A percentile compares a stretch with the other conserved stretches of the same genome.
phyloP scores from a whole-genome alignment of 306 rosid species.

The Casuarina glauca region DNA sequence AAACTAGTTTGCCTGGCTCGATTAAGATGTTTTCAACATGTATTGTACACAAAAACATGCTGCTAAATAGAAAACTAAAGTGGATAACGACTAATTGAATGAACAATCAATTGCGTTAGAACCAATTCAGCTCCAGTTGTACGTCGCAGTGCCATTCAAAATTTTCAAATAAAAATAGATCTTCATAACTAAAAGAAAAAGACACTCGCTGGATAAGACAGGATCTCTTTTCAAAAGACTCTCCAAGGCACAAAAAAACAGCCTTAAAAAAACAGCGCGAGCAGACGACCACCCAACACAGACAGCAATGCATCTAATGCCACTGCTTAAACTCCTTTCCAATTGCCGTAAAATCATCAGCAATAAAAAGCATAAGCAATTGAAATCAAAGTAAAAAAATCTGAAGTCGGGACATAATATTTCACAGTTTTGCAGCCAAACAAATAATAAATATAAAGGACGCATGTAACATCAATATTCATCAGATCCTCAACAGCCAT shows the following conservation, averaged over 20 bases:
- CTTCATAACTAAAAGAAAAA: neutral
- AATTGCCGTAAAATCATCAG: neutral
- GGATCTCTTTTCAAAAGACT: neutral
- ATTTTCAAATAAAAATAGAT: neutral
- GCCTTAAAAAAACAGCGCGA: neutral
- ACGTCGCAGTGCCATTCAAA: neutral
- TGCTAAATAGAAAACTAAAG: neutral
- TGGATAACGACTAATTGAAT: neutral
- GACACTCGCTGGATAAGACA: neutral
- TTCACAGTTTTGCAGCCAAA: neutral
- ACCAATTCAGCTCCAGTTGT: neutral
- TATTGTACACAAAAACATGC: neutral
- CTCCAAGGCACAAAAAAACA: neutral
- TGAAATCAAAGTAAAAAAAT: neutral
- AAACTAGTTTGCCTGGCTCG: neutral
- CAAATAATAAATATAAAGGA: neutral
- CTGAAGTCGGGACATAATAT: neutral
- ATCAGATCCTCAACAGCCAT: neutral
- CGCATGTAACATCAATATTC: neutral
- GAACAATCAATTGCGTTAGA: neutral
- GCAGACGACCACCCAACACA: too few relatives aligned
- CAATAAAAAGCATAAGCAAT: neutral
- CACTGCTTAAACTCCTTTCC: neutral
- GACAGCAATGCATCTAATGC: neutral
- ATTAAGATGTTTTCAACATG: neutral